Base-by-base conservation (phyloP, 139 green algal genomes). In the Nannochloris sp. region DNA sequence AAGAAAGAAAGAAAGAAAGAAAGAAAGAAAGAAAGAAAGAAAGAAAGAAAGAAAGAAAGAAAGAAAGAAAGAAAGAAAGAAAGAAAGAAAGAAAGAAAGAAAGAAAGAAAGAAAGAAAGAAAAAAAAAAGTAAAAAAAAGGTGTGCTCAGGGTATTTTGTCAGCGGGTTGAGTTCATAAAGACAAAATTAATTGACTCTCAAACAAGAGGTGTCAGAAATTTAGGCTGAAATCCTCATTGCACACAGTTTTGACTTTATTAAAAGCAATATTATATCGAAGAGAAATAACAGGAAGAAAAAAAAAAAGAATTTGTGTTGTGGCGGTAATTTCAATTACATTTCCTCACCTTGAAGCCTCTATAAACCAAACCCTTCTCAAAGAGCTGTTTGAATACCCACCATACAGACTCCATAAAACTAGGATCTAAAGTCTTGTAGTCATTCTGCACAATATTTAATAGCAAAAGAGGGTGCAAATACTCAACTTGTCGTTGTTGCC, bases 361-460 rank as follows among this genome's bases (percentile, higher is more conserved):
- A 81, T 99, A 99, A 30, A 99, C 95, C 7, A 99, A 82, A 25
- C 85, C 89, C 77, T 97, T 97, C 36, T 90, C 81, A 67, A 83
- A 82, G 35, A 99, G 87, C 76, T 95, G 81, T 68, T 85, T 87
- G 79, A 99, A 99, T 9, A 97, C 94, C 94, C 94, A 99, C 90
- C 90, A 97, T 42, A 96, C 88, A 25, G 61, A 84, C 83, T 97
- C 91, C 95, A 99, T 99, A 81, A 95, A 99, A 4, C 62, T 71
- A 0, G 88, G 83, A 81, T 99, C 87, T 58, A 99, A 65, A 2
- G 95, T 99, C 74, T 99, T 99, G 87, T 99, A 99, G 76, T 96
- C 94, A 61, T 98, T 96, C 64, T 64, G 66, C 38, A 36, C 14
- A 7, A 4, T 48, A 13, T 13, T 19, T 13, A 13, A 5, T 47